Evolutionary conservation across 306 rosid genomes (phyloP).

Genomic region (Herpetospermum pedunculosum): DNA sequence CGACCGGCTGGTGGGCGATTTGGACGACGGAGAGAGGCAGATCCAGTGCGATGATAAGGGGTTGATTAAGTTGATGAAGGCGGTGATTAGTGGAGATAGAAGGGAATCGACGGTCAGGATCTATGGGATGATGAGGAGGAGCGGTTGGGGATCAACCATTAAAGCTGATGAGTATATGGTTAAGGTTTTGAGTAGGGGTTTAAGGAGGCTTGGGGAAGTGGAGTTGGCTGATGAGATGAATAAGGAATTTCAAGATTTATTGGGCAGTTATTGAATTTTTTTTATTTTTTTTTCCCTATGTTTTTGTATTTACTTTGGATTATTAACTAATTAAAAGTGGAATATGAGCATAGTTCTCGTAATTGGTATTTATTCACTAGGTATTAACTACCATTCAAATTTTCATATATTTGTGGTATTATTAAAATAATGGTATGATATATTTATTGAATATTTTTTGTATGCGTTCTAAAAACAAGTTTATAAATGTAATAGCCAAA

Average conservation of each 20-base stretch:
- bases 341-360: too few relatives aligned
- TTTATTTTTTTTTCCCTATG: too few relatives aligned
- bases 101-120: conserved; percentile 72
- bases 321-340: too few relatives aligned
- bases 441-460: too few relatives aligned
- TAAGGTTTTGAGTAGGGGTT: conserved; percentile 50
- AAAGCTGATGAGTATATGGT: conserved; percentile 50
- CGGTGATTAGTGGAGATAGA: conserved; percentile 41
- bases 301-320: too few relatives aligned
- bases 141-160: conserved; percentile 40
- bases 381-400: too few relatives aligned
- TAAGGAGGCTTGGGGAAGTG: conserved; percentile 47
- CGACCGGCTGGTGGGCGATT: conserved; percentile 45
- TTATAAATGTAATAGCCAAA: too few relatives aligned
- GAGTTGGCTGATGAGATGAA: conserved; percentile 30
- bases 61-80: conserved; percentile 42
- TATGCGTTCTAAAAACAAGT: too few relatives aligned
- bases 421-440: too few relatives aligned
- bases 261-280: neutral
- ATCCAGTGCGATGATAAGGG: conserved; percentile 47
- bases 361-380: too few relatives aligned
- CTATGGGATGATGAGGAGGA: conserved; percentile 47
- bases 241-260: conserved; percentile 13
- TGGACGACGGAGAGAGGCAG: conserved; percentile 19
- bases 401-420: too few relatives aligned